Conservation (phyloP, 2,329 filamentous ascomycete genomes). For the Hypoxylon sp. region DNA sequence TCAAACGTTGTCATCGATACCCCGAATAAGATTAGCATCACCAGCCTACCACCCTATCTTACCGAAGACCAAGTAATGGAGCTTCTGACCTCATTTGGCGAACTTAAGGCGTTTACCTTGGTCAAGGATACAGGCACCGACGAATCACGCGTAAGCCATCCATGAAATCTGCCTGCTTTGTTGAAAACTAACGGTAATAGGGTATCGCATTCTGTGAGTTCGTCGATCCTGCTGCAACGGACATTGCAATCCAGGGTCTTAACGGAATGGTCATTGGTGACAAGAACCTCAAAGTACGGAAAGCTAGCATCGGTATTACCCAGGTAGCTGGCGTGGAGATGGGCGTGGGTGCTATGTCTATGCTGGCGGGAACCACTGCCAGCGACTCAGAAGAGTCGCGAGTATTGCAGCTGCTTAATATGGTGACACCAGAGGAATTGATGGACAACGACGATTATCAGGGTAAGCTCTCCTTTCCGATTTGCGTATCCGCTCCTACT, state of each 20-base stretch:
- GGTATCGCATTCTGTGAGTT: conserved; percentile 99
- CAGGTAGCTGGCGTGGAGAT: conserved; percentile 93
- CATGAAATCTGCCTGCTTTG: background rate
- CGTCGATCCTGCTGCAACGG: conserved; percentile 79
- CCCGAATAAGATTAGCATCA: conserved; percentile 93
- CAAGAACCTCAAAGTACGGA: conserved; percentile 83
- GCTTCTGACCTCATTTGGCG: conserved; percentile 89
- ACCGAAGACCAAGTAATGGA: conserved; percentile 93
- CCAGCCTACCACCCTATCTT: conserved; percentile 89
- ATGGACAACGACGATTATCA: conserved; percentile 96
- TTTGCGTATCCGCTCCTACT: conserved; percentile 48
- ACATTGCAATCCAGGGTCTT: conserved; percentile 88
- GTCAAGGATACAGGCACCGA: conserved; percentile 89
- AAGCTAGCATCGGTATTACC: conserved; percentile 93
- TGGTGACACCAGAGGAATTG: conserved; percentile 96
- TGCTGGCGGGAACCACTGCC: conserved; percentile 91
- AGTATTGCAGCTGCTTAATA: conserved; percentile 94
- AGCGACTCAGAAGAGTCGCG: conserved; percentile 82
- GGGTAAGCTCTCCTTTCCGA: conserved; percentile 66
- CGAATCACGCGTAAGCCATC: conserved; percentile 80
- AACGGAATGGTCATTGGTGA: conserved; percentile 96
- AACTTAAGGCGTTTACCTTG: conserved; percentile 90
- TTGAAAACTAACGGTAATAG: conserved; percentile 61
- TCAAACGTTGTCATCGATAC: conserved; percentile 89
- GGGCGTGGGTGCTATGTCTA: conserved; percentile 97